phyloP scores from a whole-genome alignment of 2,329 filamentous ascomycete genomes.

The Arthrobotrys pseudoclavata region DNA sequence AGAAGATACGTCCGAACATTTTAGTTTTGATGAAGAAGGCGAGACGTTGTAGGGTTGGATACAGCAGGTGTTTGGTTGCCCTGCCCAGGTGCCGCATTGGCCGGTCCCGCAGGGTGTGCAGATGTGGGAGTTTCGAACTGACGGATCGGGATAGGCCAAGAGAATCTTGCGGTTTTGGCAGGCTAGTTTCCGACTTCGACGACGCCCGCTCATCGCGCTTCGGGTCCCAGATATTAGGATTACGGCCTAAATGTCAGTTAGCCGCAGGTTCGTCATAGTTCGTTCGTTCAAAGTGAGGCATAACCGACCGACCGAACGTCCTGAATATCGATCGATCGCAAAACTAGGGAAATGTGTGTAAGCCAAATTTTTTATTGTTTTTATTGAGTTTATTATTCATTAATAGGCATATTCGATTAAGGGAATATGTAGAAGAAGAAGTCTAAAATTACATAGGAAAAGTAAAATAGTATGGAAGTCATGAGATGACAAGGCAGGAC shows the following conservation, averaged over 20 bases:
- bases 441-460: conserved; percentile 59
- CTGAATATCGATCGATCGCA: too few species aligned
- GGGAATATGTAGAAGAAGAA: conserved; percentile 50
- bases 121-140: conserved; percentile 47
- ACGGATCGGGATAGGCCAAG: conserved; percentile 26
- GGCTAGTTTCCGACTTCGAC: neutral
- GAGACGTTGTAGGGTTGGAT: conserved; percentile 41
- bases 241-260: neutral
- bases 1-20: conserved; percentile 25
- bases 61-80: conserved; percentile 28
- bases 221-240: neutral
- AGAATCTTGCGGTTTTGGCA: conserved; percentile 16
- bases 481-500: neutral
- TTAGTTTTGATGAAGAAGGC: neutral
- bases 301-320: neutral
- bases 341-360: neutral
- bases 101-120: conserved; percentile 38
- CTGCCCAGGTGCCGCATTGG: conserved; percentile 46
- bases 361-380: conserved; percentile 18
- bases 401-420: conserved; percentile 54
- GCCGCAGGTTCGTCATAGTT: neutral
- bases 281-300: neutral
- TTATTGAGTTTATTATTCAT: conserved; percentile 52
- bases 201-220: neutral
- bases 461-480: conserved; percentile 3